phyloP scores from a whole-genome alignment of 1,284 basidiomycete species.

The Tilletiaria anomala region DNA sequence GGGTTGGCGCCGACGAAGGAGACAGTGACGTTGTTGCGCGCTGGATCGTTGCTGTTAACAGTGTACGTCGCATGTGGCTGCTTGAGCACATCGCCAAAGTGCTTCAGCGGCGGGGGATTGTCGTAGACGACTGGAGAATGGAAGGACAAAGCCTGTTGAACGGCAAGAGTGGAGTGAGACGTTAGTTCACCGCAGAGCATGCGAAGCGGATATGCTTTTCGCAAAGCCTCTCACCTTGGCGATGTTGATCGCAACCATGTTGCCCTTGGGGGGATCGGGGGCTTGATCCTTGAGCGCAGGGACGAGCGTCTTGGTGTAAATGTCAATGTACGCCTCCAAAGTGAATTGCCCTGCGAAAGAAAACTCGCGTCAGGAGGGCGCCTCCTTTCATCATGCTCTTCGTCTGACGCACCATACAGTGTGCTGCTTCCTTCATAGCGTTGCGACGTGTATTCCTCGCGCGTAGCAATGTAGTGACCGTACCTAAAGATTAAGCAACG shows the following conservation, averaged over 20 bases:
- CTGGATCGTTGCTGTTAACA: conserved; percentile 40
- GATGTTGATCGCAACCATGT: conserved; percentile 54
- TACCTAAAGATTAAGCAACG: too few relatives aligned
- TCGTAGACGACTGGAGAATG: conserved; percentile 16
- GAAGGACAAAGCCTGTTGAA: too few relatives aligned
- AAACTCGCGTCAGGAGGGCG: too few relatives aligned
- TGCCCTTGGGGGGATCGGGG: conserved; percentile 48
- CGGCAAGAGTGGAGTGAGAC: too few relatives aligned
- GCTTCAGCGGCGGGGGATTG: conserved; percentile 43
- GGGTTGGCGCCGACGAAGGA: conserved; percentile 65
- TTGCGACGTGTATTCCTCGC: conserved; percentile 60
- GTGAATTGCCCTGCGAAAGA: conserved; percentile 71
- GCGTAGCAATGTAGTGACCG: conserved; percentile 56
- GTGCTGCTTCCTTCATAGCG: conserved; percentile 70
- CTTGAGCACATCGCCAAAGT: conserved; percentile 54
- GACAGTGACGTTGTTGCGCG: conserved; percentile 48
- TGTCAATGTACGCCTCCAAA: conserved; percentile 63
- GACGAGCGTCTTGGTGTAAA: conserved; percentile 44
- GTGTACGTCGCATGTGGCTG: conserved; percentile 48
- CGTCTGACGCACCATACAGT: conserved; percentile 47
- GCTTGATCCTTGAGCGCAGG: conserved; percentile 43
- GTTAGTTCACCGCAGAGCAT: too few relatives aligned
- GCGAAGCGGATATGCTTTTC: too few relatives aligned
- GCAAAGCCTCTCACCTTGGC: too few relatives aligned
- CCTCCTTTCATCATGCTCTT: too few relatives aligned